Evolutionary conservation across 495 filamentous ascomycete species (phyloP), one percentile per base, ranked within the genome.

Genomic region (Podospora pseudoanserina): DNA sequence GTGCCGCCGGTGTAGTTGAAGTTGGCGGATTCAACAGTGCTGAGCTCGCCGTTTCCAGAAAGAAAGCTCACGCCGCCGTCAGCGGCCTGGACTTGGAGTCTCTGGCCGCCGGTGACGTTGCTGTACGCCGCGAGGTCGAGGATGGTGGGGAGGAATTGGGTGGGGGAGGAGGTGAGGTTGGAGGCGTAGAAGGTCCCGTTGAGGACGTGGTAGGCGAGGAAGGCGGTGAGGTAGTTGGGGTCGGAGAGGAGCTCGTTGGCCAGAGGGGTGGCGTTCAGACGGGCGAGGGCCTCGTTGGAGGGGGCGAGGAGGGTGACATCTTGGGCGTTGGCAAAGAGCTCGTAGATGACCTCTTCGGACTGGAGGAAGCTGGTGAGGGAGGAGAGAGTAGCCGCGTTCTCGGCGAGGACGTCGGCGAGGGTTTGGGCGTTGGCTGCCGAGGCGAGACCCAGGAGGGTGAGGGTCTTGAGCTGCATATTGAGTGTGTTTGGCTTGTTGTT

Each of bases 291-390:
- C 28, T 83, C 75, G 73, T 92, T 87, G 75, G 76, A 83, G 0
- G 90, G 89, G 0, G 89, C 89, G 9, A 92, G 77, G 62, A 91
- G 79, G 16, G 89, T 91, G 72, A 91, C 78, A 71, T 89, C 85
- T 3, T 68, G 66, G 5, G 83, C 78, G n/a, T 53, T 67, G 34
- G 72, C 72, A n/a, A 90, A 72, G 1, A 77, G 62, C 2, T 72
- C 23, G 27, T 81, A 62, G 28, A 88, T 62, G 6, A 69, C 65
- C 1, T 84, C 79, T 64, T 83, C 77, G 2, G 73, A 68, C 9
- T 70, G 56, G n/a, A 87, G 78, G 64, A 86, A 78, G 16, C 74
- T 68, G 64, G 76, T 81, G 55, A 87, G 75, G 28, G 76, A 78
- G 0, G 79, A 81, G 13, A 85, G 73, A 5, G 78, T 76, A 0